Evolutionary conservation across 805 yeast species (phyloP), one percentile per base, ranked within the genome.

Genomic region (Candida xyloterini): DNA sequence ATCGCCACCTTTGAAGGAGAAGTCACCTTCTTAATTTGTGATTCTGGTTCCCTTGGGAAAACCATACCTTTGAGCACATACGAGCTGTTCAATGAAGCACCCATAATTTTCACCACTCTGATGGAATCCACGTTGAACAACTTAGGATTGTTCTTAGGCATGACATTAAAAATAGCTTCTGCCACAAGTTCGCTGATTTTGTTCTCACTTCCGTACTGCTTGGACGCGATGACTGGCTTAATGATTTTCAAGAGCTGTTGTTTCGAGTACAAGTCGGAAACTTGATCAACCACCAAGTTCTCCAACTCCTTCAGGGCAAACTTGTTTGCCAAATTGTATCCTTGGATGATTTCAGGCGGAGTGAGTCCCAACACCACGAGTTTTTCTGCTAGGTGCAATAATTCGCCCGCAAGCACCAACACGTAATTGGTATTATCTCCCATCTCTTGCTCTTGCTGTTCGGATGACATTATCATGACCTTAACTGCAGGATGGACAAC

Each of bases 401-500:
- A 69, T 62, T 93, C 98, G 40, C 98, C 98, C 18, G 97, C 96
- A 46, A 93, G 74, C 26, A 91, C 78, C 52, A 93, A 76, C 29
- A 93, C 98, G 47, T 90, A 75, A 64, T 91, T 93, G 16, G 97
- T 86, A 56, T 86, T 87, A 65, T 93, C 99, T 45, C 99, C 99
- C 88, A 91, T 84, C 70, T 91, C 99, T 53, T 79, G 76, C 62
- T 93, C 96, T 67, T 93, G 99, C 69, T 93, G 99, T 61, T 91
- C 86, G 10, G 95, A 80, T 15, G 98, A 95, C 97, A 89, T 89
- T 40, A 91, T 93, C 47, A 93, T 75, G 33, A 93, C 79, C 65
- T 91, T 93, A 9, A 93, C 99, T 3, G 96, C 98, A 5, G 99
- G 99, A 62, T 91, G 98, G 33, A 93, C 89, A 50, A 91, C 88